Conservation (phyloP, 768 basidiomycete species). For the Lactarius quietus region DNA sequence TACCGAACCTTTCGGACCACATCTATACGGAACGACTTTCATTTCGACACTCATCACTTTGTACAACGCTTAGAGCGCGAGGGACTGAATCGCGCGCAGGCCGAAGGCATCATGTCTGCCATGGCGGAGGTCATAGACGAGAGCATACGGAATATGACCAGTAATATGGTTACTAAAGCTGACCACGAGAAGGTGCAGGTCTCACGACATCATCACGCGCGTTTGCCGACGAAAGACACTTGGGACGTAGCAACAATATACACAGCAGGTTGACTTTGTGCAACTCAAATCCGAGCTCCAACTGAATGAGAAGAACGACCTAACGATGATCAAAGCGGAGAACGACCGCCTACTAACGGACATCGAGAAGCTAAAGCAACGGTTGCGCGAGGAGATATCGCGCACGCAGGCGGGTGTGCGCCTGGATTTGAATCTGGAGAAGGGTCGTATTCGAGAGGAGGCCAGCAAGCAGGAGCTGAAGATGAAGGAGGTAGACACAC, state of each 20-base stretch:
- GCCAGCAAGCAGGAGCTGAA: conserved; percentile 87
- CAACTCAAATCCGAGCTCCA: conserved; percentile 96
- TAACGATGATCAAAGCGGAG: conserved; percentile 92
- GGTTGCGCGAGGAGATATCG: conserved; percentile 86
- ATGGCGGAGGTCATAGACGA: conserved; percentile 98
- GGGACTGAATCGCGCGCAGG: conserved; percentile 85
- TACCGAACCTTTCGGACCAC: conserved; percentile 18
- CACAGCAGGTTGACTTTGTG: conserved; percentile 95
- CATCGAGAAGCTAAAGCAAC: conserved; percentile 92
- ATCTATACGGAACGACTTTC: conserved; percentile 46
- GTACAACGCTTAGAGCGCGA: conserved; percentile 87
- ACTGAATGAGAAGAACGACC: conserved; percentile 94
- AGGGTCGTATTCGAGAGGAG: conserved; percentile 93
- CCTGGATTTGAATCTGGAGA: conserved; percentile 93
- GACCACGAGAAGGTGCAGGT: conserved; percentile 86
- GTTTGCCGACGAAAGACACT: background rate
- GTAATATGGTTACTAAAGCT: conserved; percentile 92
- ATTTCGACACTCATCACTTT: conserved; percentile 95
- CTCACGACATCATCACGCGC: background rate
- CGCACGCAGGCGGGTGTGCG: conserved; percentile 91
- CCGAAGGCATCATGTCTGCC: conserved; percentile 95
- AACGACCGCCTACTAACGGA: conserved; percentile 91
- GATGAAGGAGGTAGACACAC: conserved; percentile 96
- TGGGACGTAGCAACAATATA: conserved; percentile 71
- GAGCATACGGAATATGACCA: conserved; percentile 92